Evolutionary conservation across 2,329 filamentous ascomycete species (phyloP).

Genomic region (Ceratocystis diversiconidia): DNA sequence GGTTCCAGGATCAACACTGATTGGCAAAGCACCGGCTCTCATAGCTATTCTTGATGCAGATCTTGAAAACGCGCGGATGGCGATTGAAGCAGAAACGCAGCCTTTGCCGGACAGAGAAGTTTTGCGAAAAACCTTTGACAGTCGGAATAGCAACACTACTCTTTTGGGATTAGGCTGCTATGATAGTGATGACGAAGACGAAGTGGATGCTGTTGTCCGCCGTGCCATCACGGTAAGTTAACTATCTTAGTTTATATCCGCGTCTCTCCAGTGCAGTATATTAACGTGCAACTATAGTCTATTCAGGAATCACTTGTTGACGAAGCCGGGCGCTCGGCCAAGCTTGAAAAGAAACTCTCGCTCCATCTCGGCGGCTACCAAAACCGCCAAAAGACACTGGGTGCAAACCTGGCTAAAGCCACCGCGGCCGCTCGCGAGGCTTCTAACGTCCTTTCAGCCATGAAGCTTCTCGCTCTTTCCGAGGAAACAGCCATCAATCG

Average conservation of each 20-base stretch:
- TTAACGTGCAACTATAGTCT: conserved; percentile 30
- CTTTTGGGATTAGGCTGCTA: conserved; percentile 74
- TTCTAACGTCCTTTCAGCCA: conserved; percentile 54
- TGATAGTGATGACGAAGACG: conserved; percentile 58
- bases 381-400: conserved; percentile 65
- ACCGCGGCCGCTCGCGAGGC: conserved; percentile 61
- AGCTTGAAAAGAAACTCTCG: conserved; percentile 83
- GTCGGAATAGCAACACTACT: conserved; percentile 39
- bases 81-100: conserved; percentile 58
- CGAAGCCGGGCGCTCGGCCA: conserved; percentile 67
- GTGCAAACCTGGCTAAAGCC: conserved; percentile 64
- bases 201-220: conserved; percentile 47
- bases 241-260: not conserved
- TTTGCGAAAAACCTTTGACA: conserved; percentile 40
- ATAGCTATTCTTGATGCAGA: conserved; percentile 54
- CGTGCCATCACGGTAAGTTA: conserved; percentile 57
- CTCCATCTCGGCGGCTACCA: conserved; percentile 83
- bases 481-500: conserved; percentile 64
- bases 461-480: conserved; percentile 59
- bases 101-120: conserved; percentile 34
- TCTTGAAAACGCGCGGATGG: conserved; percentile 60
- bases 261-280: not conserved
- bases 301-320: conserved; percentile 60
- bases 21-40: conserved; percentile 45
- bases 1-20: conserved; percentile 50